Evolutionary conservation across 805 yeast genomes (phyloP).

Genomic region (Cyberlindnera galapagoensis): DNA sequence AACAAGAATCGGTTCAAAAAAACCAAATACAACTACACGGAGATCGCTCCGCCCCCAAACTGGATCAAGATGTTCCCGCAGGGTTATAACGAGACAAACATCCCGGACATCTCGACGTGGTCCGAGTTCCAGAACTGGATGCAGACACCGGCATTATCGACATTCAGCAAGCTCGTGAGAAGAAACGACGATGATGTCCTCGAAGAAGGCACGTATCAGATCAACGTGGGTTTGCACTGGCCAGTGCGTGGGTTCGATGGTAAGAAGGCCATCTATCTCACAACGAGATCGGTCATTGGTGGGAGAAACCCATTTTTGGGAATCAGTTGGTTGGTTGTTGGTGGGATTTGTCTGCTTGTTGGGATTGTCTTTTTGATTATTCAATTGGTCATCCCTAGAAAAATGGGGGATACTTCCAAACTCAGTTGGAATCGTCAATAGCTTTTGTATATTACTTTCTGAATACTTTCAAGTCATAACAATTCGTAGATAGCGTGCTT

Average conservation of each 20-base stretch:
- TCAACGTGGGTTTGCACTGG: constrained; percentile 67
- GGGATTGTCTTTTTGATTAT: constrained; percentile 46
- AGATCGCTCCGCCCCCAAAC: constrained; percentile 79
- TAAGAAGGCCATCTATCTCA: constrained; percentile 55
- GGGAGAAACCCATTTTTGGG: constrained; percentile 74
- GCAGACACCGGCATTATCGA: constrained; percentile 72
- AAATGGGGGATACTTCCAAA: constrained; percentile 61
- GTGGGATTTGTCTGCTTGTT: constrained; percentile 58
- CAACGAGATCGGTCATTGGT: constrained; percentile 69
- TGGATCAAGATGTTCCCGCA: constrained; percentile 67
- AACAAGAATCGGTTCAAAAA: constrained; percentile 59
- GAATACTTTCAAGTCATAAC: not conserved
- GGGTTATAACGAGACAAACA: constrained; percentile 63
- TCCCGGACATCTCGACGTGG: constrained; percentile 66
- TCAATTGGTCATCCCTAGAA: constrained; percentile 60
- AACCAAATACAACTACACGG: constrained; percentile 51
- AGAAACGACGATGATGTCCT: constrained; percentile 54
- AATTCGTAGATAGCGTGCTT: too few relatives aligned
- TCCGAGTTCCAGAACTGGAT: constrained; percentile 79
- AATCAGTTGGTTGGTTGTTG: constrained; percentile 67
- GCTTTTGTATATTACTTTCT: constrained; percentile 6
- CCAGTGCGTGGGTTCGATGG: constrained; percentile 69
- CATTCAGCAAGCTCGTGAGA: constrained; percentile 57
- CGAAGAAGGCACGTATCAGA: constrained; percentile 53
- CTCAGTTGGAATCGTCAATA: constrained; percentile 63